These are phyloP conservation scores for Penicillium brasilianum DNA, from an alignment of 2,329 filamentous ascomycete species.

Conservation along the genomic window DNA sequence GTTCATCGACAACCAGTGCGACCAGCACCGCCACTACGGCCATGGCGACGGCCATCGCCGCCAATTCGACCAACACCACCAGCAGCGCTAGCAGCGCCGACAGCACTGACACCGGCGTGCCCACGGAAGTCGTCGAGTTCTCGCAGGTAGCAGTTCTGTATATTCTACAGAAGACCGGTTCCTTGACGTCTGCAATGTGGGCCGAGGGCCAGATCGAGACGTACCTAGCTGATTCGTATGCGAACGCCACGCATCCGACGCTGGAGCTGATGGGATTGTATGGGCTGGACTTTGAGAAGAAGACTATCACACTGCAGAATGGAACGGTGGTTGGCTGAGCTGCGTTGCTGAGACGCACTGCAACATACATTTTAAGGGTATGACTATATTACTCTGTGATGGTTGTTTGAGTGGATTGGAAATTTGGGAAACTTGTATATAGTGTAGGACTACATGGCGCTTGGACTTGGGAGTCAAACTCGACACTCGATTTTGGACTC, in stretches of 20 bases:
- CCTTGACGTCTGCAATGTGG: constrained; percentile 36
- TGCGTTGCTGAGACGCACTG: neutral
- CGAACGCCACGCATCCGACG: constrained; percentile 26
- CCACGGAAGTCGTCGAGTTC: constrained; percentile 39
- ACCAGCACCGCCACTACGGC: constrained; percentile 23
- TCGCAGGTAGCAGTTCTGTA: constrained; percentile 49
- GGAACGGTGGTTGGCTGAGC: constrained; percentile 31
- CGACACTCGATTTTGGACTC: too few species aligned
- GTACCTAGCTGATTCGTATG: constrained; percentile 37
- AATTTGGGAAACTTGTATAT: neutral
- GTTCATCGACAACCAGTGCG: constrained; percentile 14
- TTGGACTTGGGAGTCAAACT: too few species aligned
- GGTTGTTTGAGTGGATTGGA: neutral
- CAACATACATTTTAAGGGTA: neutral
- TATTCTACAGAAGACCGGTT: constrained; percentile 43
- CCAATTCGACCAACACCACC: constrained; percentile 10
- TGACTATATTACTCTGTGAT: too few species aligned
- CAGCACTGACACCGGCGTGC: constrained; percentile 16
- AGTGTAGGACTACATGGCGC: neutral
- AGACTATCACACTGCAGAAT: constrained; percentile 40
- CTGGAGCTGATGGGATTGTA: constrained; percentile 36
- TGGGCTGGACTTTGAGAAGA: constrained; percentile 42
- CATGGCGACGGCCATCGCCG: constrained; percentile 3
- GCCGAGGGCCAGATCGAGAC: constrained; percentile 37
- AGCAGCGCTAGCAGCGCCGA: neutral